Evolutionary conservation across 495 filamentous ascomycete genomes (phyloP).

Genomic region (Pseudevernia furfuracea): DNA sequence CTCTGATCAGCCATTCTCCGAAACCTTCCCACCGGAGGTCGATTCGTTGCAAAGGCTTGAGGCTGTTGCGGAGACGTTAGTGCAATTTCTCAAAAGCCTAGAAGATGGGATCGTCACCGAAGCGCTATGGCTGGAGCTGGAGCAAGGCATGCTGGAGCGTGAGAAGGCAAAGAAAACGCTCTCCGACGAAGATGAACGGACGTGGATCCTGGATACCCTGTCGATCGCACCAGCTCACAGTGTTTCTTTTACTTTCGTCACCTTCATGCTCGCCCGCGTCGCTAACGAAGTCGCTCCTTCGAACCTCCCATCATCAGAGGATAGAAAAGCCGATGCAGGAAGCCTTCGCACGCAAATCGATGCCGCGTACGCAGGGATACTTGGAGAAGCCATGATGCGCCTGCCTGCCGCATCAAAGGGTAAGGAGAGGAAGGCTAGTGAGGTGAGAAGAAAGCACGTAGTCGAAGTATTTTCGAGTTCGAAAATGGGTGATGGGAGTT

Average conservation of each 20-base stretch:
- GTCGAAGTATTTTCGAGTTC: slow-evolving; percentile 17
- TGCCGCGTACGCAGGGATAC: slow-evolving; percentile 15
- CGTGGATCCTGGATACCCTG: slow-evolving; percentile 64
- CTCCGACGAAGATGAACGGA: slow-evolving; percentile 55
- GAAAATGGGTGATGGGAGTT: slow-evolving; percentile 1
- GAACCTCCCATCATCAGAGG: not conserved
- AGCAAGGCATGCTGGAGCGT: slow-evolving; percentile 48
- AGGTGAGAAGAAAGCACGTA: slow-evolving; percentile 20
- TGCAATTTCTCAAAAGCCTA: slow-evolving; percentile 63
- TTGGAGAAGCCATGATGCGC: slow-evolving; percentile 23
- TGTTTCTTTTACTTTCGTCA: slow-evolving; percentile 79
- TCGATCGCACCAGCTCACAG: slow-evolving; percentile 65
- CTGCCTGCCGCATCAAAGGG: slow-evolving; percentile 2
- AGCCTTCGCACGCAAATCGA: not conserved
- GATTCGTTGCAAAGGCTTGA: slow-evolving; percentile 60
- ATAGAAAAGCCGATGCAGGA: not conserved
- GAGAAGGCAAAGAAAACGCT: slow-evolving; percentile 43
- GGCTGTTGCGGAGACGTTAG: slow-evolving; percentile 55
- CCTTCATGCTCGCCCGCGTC: slow-evolving; percentile 58
- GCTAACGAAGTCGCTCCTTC: slow-evolving; percentile 34
- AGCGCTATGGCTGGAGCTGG: slow-evolving; percentile 62
- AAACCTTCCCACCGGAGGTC: slow-evolving; percentile 51
- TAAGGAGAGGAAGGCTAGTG: slow-evolving; percentile 22
- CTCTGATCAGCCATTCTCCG: slow-evolving; percentile 48
- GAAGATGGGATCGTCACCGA: slow-evolving; percentile 66